Conservation (phyloP, 202 grass and related monocot genomes). For the Tripidium arundinaceum region DNA sequence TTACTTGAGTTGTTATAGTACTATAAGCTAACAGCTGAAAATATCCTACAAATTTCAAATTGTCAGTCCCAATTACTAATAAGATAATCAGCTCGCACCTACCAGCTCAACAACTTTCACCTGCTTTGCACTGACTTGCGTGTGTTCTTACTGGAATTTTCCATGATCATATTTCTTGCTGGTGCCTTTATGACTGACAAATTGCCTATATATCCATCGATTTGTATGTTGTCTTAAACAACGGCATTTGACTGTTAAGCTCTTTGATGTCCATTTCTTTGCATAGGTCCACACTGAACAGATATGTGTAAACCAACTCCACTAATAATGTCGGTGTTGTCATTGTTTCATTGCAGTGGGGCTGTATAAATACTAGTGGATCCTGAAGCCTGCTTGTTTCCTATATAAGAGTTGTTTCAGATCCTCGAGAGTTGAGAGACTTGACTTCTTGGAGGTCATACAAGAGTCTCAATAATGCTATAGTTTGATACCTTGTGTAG, state of each 20-base stretch:
- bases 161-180: conserved; percentile 3
- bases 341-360: conserved; percentile 18
- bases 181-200: background rate
- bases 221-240: background rate
- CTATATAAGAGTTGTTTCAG: conserved; percentile 27
- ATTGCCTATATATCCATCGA: background rate
- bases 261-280: conserved; percentile 21
- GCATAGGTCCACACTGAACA: conserved; percentile 31
- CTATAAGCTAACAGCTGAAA: conserved; percentile 24
- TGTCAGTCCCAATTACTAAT: conserved; percentile 14
- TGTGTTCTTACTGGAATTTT: conserved; percentile 28
- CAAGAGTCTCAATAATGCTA: background rate
- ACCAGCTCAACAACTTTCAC: conserved; percentile 41
- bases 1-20: conserved; percentile 9
- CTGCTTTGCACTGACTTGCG: conserved; percentile 33
- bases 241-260: no score
- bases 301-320: conserved; percentile 36
- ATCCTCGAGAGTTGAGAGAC: background rate
- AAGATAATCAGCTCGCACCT: conserved; percentile 32
- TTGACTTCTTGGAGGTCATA: background rate
- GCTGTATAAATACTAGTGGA: conserved; percentile 15
- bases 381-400: conserved; percentile 8
- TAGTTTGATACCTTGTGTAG: background rate
- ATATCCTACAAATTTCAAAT: conserved; percentile 12
- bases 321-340: conserved; percentile 25